phyloP scores from a whole-genome alignment of 495 filamentous ascomycete species.

The Margaritispora aquatica region DNA sequence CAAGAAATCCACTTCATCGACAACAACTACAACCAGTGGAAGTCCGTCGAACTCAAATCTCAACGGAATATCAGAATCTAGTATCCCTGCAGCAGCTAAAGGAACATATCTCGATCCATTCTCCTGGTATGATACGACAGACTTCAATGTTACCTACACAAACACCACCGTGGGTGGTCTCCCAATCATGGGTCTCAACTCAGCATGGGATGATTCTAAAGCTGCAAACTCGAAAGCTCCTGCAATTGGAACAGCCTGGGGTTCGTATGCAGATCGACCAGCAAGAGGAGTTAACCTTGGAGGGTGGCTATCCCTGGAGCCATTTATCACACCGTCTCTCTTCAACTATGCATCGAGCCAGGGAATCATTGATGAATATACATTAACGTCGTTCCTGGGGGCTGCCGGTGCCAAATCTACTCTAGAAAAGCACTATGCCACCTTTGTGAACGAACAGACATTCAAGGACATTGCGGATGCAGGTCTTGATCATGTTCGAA shows the following conservation, averaged over 20 bases:
- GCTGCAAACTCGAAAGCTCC: slow-evolving; percentile 75
- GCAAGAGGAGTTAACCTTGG: slow-evolving; percentile 90
- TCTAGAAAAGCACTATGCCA: slow-evolving; percentile 86
- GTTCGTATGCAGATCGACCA: slow-evolving; percentile 68
- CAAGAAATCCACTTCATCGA: slow-evolving; percentile 4
- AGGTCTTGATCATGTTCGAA: slow-evolving; percentile 92
- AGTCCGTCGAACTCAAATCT: slow-evolving; percentile 53
- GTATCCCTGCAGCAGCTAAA: slow-evolving; percentile 60
- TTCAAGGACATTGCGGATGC: slow-evolving; percentile 81
- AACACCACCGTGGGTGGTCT: slow-evolving; percentile 77
- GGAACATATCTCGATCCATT: slow-evolving; percentile 85
- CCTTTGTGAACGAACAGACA: slow-evolving; percentile 75
- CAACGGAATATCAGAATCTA: slow-evolving; percentile 47
- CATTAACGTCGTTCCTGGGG: slow-evolving; percentile 65
- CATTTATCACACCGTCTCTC: slow-evolving; percentile 89
- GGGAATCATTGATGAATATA: slow-evolving; percentile 84
- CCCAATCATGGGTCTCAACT: slow-evolving; percentile 82
- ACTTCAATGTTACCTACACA: slow-evolving; percentile 95
- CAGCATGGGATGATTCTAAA: slow-evolving; percentile 78
- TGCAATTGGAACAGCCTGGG: slow-evolving; percentile 63
- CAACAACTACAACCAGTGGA: slow-evolving; percentile 25
- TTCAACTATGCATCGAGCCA: slow-evolving; percentile 63
- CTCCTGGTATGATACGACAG: slow-evolving; percentile 84
- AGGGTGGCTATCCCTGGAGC: slow-evolving; percentile 91
- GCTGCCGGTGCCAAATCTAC: slow-evolving; percentile 47